Percentiles rank a stretch among this genome's conserved stretches.
phyloP scores from a whole-genome alignment of 805 yeast species.

The Cyberlindnera saturnus region DNA sequence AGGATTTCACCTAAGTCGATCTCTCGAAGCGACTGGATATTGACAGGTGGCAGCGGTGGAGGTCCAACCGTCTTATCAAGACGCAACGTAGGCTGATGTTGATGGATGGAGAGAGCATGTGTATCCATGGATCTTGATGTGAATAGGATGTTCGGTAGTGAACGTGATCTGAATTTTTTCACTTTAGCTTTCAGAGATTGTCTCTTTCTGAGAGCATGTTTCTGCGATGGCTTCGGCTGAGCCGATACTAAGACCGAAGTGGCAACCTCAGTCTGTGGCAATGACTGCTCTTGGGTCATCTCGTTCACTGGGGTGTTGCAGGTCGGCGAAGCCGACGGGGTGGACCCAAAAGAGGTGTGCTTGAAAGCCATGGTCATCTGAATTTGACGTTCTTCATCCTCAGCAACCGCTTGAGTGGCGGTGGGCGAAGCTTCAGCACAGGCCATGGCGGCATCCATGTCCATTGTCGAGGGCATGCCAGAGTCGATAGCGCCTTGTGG shows the following conservation, averaged over 20 bases:
- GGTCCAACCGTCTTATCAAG: conserved; percentile 9
- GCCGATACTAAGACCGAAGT: not conserved
- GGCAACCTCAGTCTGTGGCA: not conserved
- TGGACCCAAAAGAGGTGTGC: not conserved
- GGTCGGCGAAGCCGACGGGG: conserved; percentile 3
- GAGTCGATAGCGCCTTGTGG: not conserved
- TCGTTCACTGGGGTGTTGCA: conserved; percentile 8
- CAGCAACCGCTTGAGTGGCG: not conserved
- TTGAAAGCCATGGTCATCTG: not conserved
- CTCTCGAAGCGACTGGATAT: conserved; percentile 73
- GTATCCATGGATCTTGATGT: conserved; percentile 16
- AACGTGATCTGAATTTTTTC: conserved; percentile 24
- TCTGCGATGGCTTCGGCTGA: no score
- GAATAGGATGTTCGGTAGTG: conserved; percentile 21
- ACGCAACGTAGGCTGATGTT: not conserved
- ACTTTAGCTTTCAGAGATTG: conserved; percentile 7
- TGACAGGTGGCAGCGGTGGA: conserved; percentile 74
- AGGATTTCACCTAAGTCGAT: conserved; percentile 84
- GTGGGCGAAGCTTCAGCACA: conserved; percentile 1
- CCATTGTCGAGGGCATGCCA: conserved; percentile 18
- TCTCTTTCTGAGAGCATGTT: not conserved
- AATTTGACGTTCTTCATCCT: not conserved
- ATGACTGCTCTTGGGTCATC: not conserved
- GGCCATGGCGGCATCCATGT: conserved; percentile 19
- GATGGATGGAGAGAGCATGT: conserved; percentile 20